Conservation (phyloP, 164 flowering plant genomes). For the Dillenia suffruticosa region DNA sequence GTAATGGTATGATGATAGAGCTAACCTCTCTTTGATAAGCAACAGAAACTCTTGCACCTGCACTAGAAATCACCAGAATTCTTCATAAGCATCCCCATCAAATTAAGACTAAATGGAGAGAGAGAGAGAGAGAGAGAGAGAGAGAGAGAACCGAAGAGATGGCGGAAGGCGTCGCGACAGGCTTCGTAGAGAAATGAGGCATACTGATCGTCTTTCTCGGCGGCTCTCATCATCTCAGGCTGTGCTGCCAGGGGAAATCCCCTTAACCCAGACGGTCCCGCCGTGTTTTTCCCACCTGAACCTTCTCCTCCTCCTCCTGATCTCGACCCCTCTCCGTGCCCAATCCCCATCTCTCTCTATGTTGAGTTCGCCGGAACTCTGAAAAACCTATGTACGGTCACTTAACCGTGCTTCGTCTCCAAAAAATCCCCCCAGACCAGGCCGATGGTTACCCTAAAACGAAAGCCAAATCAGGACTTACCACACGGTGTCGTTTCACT, state of each 20-base stretch:
- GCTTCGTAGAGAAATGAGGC: slow-evolving; percentile 90
- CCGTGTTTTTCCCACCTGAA: neutral
- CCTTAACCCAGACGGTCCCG: slow-evolving; percentile 21
- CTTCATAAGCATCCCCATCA: neutral
- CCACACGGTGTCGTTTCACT: too few species aligned
- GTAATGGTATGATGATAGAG: neutral
- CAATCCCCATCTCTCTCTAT: too few species aligned
- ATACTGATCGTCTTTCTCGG: slow-evolving; percentile 97
- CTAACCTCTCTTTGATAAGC: slow-evolving; percentile 90
- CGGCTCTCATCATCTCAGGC: slow-evolving; percentile 98
- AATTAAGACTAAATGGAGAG: neutral
- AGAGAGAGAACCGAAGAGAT: slow-evolving; percentile 63
- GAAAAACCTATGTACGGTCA: too few species aligned
- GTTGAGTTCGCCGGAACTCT: too few species aligned
- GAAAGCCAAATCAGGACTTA: too few species aligned
- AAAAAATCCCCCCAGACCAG: too few species aligned
- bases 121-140: neutral
- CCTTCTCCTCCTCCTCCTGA: too few species aligned
- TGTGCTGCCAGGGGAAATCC: slow-evolving; percentile 88
- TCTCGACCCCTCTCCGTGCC: too few species aligned
- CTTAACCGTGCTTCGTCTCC: too few species aligned
- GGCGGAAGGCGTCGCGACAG: slow-evolving; percentile 94
- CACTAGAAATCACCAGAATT: neutral
- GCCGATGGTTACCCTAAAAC: too few species aligned
- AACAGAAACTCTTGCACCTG: slow-evolving; percentile 87